These are phyloP conservation scores for Suillus paluster DNA, from an alignment of 768 basidiomycete genomes.

Conservation along the genomic window DNA sequence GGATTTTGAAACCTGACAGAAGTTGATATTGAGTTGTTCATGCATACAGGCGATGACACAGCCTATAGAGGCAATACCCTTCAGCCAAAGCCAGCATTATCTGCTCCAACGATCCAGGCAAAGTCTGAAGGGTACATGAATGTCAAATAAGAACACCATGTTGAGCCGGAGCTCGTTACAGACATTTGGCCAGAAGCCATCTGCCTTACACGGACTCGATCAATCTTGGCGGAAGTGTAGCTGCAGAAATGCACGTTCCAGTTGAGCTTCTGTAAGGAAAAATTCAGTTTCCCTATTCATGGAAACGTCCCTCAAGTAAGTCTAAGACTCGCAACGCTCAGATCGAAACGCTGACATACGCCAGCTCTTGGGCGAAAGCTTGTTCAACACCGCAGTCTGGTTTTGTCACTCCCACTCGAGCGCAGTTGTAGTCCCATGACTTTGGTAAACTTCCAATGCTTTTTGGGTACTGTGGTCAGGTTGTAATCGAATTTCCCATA, in stretches of 20 bases:
- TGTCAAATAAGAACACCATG: neutral
- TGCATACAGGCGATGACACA: neutral
- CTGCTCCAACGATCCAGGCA: neutral
- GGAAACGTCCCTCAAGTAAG: neutral
- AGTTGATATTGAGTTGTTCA: neutral
- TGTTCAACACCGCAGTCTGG: neutral
- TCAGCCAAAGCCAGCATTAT: neutral
- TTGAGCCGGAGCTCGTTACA: too few relatives aligned
- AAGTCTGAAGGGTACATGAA: neutral
- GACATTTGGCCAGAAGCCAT: too few relatives aligned
- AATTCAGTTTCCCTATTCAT: neutral
- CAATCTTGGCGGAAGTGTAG: neutral
- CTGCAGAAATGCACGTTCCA: neutral
- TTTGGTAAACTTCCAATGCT: too few relatives aligned
- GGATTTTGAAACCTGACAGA: neutral
- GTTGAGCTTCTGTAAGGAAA: neutral
- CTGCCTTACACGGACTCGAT: neutral
- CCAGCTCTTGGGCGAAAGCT: neutral
- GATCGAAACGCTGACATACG: neutral
- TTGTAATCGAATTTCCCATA: neutral
- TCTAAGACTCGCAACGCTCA: neutral
- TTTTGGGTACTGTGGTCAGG: too few relatives aligned
- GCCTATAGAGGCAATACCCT: neutral
- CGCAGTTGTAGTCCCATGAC: too few relatives aligned
- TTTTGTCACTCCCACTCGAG: too few relatives aligned